Conservation (phyloP, 1,139 yeast species). For the Debaryomyces fabryi region DNA sequence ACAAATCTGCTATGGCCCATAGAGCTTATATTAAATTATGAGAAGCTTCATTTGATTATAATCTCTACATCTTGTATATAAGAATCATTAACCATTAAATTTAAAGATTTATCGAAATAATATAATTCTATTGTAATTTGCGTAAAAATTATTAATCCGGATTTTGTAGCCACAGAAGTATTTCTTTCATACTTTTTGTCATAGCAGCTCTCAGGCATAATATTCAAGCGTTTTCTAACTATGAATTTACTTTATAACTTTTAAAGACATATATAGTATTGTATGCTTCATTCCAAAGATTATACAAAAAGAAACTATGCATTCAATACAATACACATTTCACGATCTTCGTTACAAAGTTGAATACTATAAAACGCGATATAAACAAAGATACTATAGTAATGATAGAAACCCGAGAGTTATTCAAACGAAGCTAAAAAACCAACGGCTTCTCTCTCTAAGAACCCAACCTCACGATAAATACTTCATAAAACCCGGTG, state of each 20-base stretch:
- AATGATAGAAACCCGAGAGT: constrained; percentile 39
- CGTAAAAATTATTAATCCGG: not conserved
- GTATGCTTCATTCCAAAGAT: not conserved
- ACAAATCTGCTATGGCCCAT: constrained; percentile 80
- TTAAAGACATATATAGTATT: not conserved
- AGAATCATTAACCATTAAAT: constrained; percentile 4
- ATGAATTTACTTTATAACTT: not conserved
- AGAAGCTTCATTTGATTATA: not conserved
- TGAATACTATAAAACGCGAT: constrained; percentile 37
- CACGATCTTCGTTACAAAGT: constrained; percentile 29
- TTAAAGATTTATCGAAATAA: not conserved
- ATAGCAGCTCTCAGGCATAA: not conserved
- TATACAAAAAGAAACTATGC: constrained; percentile 1
- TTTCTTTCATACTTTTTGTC: not conserved
- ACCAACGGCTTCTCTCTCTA: constrained; percentile 43
- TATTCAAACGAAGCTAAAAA: constrained; percentile 40
- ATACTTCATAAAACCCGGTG: constrained; percentile 24
- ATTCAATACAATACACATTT: constrained; percentile 12
- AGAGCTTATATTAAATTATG: constrained; percentile 67
- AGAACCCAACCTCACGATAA: constrained; percentile 34
- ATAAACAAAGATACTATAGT: constrained; percentile 47
- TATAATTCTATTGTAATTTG: not conserved
- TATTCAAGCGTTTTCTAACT: not conserved
- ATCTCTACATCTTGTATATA: constrained; percentile 5
- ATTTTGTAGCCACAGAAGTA: constrained; percentile 3